Evolutionary conservation across 2,329 filamentous ascomycete genomes (phyloP).

Genomic region (Trichoderma cornu-damae): DNA sequence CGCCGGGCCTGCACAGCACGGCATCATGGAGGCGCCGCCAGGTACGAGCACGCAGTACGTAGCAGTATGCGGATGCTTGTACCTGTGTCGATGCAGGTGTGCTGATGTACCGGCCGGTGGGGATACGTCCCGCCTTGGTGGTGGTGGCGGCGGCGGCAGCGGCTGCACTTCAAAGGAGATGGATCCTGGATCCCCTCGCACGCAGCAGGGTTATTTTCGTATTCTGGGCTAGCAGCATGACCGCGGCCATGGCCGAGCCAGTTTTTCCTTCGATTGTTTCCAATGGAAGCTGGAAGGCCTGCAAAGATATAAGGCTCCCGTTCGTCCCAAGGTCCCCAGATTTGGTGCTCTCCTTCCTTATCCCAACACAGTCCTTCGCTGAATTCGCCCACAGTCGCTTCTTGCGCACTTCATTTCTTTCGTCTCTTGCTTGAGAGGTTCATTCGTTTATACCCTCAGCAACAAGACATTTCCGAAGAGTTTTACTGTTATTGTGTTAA

Average conservation of each 20-base stretch:
- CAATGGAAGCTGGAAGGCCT: slow-evolving; percentile 10
- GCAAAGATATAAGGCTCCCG: slow-evolving; percentile 19
- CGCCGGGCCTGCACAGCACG: neutral
- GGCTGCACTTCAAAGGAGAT: slow-evolving; percentile 17
- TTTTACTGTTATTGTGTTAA: slow-evolving; percentile 18
- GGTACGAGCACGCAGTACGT: no score
- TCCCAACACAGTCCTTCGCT: slow-evolving; percentile 19
- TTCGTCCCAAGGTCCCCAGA: slow-evolving; percentile 13
- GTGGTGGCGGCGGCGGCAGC: slow-evolving; percentile 13
- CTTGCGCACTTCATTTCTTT: slow-evolving; percentile 7
- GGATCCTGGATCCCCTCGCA: slow-evolving; percentile 12
- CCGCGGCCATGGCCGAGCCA: neutral
- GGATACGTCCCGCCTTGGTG: neutral
- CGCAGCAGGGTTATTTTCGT: slow-evolving; percentile 22
- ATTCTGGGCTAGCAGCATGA: slow-evolving; percentile 18
- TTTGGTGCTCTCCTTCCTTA: slow-evolving; percentile 8
- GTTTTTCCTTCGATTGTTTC: slow-evolving; percentile 1
- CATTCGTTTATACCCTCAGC: slow-evolving; percentile 18
- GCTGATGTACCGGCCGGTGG: slow-evolving; percentile 8
- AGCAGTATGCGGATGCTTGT: slow-evolving; percentile 9
- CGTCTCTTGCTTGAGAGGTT: slow-evolving; percentile 12
- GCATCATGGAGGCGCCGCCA: neutral
- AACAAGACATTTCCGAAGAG: slow-evolving; percentile 7
- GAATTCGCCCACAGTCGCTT: no score
- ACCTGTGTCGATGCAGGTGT: slow-evolving; percentile 1